Percentiles rank a stretch among this genome's conserved stretches.
Conservation (phyloP, 1,284 basidiomycete species). For the Apiotrichum akiyoshidainum region DNA sequence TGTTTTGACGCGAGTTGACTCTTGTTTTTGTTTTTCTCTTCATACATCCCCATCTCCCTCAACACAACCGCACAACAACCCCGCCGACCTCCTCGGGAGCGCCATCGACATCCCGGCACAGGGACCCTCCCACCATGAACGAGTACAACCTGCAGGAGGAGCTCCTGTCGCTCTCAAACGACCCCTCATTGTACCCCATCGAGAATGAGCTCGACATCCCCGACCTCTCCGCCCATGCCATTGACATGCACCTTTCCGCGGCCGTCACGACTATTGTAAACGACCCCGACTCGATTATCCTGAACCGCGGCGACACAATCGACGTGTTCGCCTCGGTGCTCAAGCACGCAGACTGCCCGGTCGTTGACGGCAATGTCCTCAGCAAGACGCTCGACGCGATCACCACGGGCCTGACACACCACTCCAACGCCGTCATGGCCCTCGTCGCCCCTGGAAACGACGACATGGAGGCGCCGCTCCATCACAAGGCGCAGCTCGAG, state of each 20-base stretch:
- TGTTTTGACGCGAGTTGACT: conserved; percentile 12
- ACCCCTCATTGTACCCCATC: conserved; percentile 61
- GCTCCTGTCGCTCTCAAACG: conserved; percentile 58
- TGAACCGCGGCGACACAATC: conserved; percentile 60
- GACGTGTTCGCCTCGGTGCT: conserved; percentile 75
- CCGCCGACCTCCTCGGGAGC: not conserved
- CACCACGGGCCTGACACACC: conserved; percentile 32
- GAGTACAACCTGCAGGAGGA: conserved; percentile 73
- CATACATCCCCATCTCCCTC: not conserved
- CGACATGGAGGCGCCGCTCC: conserved; percentile 65
- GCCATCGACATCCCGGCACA: not conserved
- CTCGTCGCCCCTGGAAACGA: conserved; percentile 46
- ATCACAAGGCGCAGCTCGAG: conserved; percentile 72
- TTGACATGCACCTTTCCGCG: conserved; percentile 46
- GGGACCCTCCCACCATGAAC: conserved; percentile 21
- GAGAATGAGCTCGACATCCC: conserved; percentile 63
- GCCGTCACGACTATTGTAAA: conserved; percentile 73
- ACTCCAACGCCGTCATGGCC: conserved; percentile 36
- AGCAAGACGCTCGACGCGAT: conserved; percentile 44
- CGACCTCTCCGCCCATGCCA: conserved; percentile 52
- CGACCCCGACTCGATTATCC: conserved; percentile 64
- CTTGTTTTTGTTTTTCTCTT: not conserved
- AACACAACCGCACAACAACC: not conserved
- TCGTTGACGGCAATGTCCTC: conserved; percentile 34
- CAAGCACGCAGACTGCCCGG: conserved; percentile 46